A percentile compares a stretch with the other conserved stretches of the same genome.
phyloP scores from a whole-genome alignment of 176 grass and related monocot species.

The Poa annua region DNA sequence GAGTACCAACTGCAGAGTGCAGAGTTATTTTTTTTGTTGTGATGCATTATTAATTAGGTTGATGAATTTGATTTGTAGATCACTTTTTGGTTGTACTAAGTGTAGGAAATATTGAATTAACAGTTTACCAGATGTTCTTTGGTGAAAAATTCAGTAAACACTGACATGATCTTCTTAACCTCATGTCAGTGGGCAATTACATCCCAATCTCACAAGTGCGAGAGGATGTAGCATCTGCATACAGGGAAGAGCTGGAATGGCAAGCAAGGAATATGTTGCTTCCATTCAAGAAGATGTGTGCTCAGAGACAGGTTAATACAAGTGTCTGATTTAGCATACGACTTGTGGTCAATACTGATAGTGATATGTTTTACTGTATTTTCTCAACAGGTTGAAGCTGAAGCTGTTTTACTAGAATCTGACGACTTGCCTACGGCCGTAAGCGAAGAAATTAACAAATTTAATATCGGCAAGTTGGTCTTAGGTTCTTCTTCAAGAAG shows the following conservation, averaged over 20 bases:
- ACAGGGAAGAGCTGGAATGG: constrained; percentile 78
- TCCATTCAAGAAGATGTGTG: constrained; percentile 77
- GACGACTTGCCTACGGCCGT: constrained; percentile 67
- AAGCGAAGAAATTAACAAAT: constrained; percentile 71
- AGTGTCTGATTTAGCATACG: background rate
- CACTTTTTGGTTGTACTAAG: background rate
- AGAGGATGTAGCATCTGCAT: constrained; percentile 72
- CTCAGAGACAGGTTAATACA: constrained; percentile 51
- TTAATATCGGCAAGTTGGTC: constrained; percentile 68
- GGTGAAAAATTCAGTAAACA: background rate
- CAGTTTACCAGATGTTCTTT: background rate
- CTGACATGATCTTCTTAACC: constrained; percentile 6
- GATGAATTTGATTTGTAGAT: background rate
- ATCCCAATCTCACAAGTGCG: constrained; percentile 77
- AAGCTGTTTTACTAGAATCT: constrained; percentile 77
- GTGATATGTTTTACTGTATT: constrained; percentile 12
- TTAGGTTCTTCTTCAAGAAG: constrained; percentile 69
- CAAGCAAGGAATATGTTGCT: constrained; percentile 56
- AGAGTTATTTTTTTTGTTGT: background rate
- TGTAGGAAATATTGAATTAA: background rate
- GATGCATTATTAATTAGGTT: constrained; percentile 35
- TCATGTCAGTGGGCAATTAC: constrained; percentile 75
- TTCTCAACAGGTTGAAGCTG: constrained; percentile 71
- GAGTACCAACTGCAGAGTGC: constrained; percentile 4
- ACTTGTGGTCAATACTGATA: background rate